Evolutionary conservation across 768 basidiomycete genomes (phyloP).

Genomic region (Galerina marginata): DNA sequence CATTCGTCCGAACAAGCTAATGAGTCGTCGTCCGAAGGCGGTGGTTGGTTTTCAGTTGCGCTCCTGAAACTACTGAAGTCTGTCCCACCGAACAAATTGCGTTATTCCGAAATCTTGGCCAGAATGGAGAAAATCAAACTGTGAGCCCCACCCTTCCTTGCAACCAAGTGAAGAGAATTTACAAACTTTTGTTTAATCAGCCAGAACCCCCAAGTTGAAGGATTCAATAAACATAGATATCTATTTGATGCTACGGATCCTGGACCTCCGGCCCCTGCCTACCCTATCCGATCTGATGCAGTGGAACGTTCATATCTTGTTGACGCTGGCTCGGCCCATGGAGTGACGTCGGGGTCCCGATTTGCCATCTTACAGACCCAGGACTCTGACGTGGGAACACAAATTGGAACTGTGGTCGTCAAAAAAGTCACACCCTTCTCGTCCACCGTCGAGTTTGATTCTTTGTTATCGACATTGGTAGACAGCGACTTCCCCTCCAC

Average conservation of each 20-base stretch:
- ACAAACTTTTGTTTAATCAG: background rate
- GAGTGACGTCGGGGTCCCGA: background rate
- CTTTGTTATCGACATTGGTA: background rate
- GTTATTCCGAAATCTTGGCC: slow-evolving; percentile 9
- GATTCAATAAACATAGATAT: slow-evolving; percentile 1
- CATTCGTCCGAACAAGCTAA: slow-evolving; percentile 6
- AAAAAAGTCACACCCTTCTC: background rate
- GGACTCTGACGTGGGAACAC: background rate
- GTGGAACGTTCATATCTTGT: background rate
- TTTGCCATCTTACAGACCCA: background rate
- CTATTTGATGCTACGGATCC: slow-evolving; percentile 1
- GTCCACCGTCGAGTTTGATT: background rate
- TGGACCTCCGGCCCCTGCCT: background rate
- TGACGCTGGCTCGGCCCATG: slow-evolving; percentile 7
- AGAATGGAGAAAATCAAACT: slow-evolving; percentile 5
- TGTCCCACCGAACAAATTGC: slow-evolving; percentile 6
- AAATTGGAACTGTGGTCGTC: background rate
- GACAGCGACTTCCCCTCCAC: background rate
- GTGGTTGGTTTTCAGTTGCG: slow-evolving; percentile 14
- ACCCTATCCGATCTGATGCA: background rate
- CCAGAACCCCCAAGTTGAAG: slow-evolving; percentile 20
- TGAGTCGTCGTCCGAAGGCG: background rate
- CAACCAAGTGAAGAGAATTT: background rate
- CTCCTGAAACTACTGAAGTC: slow-evolving; percentile 9
- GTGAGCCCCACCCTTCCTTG: background rate